Evolutionary conservation across 305 asterid species (phyloP).

Genomic region (Ruellia speciosa): DNA sequence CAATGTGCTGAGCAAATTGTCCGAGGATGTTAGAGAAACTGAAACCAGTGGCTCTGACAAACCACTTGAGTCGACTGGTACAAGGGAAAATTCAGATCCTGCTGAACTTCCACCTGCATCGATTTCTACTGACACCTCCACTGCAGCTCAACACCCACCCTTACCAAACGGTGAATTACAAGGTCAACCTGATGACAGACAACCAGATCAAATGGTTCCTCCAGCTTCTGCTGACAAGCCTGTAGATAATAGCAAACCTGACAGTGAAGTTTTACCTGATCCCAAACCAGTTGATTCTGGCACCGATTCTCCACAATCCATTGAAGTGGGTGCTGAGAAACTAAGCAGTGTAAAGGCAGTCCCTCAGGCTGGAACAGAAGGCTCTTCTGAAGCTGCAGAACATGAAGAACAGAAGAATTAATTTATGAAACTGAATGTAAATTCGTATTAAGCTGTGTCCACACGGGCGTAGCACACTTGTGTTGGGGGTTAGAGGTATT

Average conservation of each 20-base stretch:
- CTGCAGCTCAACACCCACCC: conserved; percentile 27
- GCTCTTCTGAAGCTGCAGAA: background rate
- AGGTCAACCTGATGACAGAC: conserved; percentile 19
- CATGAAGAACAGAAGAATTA: background rate
- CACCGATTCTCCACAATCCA: background rate
- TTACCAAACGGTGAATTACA: conserved; percentile 40
- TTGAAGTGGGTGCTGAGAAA: background rate
- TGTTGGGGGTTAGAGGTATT: background rate
- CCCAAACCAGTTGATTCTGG: background rate
- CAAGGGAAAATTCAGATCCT: conserved; percentile 52
- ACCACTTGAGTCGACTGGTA: conserved; percentile 32
- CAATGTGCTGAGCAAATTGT: conserved; percentile 20
- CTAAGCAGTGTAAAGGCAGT: background rate
- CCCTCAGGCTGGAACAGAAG: background rate
- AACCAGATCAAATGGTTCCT: background rate
- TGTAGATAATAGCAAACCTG: conserved; percentile 20
- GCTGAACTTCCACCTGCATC: conserved; percentile 29
- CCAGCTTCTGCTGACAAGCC: conserved; percentile 22
- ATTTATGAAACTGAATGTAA: background rate
- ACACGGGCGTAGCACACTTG: background rate
- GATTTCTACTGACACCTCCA: conserved; percentile 27
- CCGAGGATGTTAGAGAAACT: conserved; percentile 28
- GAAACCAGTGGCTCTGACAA: conserved; percentile 35
- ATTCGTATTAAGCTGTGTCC: background rate
- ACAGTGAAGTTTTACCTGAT: conserved; percentile 16